These are phyloP conservation scores for Leccinum boreale DNA, from an alignment of 768 basidiomycete species.

Conservation along the genomic window DNA sequence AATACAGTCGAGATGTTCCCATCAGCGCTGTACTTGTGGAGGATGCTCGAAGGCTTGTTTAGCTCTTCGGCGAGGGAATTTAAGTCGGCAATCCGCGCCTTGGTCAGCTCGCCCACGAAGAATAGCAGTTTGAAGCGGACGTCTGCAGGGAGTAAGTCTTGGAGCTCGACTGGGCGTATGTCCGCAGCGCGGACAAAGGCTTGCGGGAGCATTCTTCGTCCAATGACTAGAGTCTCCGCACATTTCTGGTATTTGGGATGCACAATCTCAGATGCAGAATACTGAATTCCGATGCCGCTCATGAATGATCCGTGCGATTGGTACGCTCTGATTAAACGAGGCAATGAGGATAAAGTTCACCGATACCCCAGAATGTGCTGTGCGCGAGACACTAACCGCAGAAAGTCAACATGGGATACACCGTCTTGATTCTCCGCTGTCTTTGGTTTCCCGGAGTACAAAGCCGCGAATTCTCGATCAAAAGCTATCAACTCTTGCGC, in stretches of 20 bases:
- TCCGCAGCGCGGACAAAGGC: constrained; percentile 36
- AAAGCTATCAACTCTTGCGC: constrained; percentile 73
- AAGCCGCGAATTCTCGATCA: constrained; percentile 58
- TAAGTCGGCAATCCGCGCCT: constrained; percentile 20
- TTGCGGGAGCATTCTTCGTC: constrained; percentile 38
- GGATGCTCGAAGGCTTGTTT: constrained; percentile 21
- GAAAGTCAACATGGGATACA: constrained; percentile 34
- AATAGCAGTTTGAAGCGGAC: constrained; percentile 37
- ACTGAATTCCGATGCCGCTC: constrained; percentile 39
- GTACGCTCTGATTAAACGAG: constrained; percentile 29
- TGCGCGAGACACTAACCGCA: constrained; percentile 21
- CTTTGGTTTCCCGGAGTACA: constrained; percentile 68
- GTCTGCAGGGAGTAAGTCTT: constrained; percentile 39
- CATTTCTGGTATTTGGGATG: constrained; percentile 27
- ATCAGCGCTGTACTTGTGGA: constrained; percentile 27
- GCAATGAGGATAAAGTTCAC: neutral
- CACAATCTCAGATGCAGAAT: constrained; percentile 36
- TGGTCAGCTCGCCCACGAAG: constrained; percentile 31
- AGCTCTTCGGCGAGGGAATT: constrained; percentile 27
- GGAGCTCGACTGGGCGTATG: constrained; percentile 36
- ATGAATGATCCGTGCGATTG: constrained; percentile 38
- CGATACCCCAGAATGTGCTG: neutral
- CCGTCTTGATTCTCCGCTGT: constrained; percentile 40
- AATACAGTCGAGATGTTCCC: constrained; percentile 30
- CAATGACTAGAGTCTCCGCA: constrained; percentile 33